Evolutionary conservation across 208 protist species (phyloP), one percentile per base, ranked within the genome.

Genomic region (Crithidia sp.): DNA sequence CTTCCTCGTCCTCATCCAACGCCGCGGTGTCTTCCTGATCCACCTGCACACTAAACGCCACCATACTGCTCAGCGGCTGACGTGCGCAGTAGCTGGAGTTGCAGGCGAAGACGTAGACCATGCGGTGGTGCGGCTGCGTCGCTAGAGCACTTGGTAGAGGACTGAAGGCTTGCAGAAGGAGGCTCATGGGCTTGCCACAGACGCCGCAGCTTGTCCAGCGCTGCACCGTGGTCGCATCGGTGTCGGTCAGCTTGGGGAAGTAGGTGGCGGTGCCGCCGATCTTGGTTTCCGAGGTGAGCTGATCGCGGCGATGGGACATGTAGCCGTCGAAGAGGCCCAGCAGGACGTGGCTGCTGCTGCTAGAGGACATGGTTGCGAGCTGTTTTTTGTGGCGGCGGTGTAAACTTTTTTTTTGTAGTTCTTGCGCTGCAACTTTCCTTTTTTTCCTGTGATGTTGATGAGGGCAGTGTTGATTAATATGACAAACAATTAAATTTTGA

Each of bases 31-130:
- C 85, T 6, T 88, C 85, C 59, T 90, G 79, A 71, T 94, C 85
- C 10, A 86, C 85, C 71, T 95, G 90, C 50, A 93, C 50, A 52
- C 78, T 85, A 65, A 92, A 93, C 13, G 86, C 79, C 13, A 72
- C 75, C 85, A 85, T 93, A 76, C 90, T 95, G 65, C 76, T 79
- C 62, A 83, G 85, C 40, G 91, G 87, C 69, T 96, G 87, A 19
- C 71, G 74, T 13, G 85, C 58, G 71, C 91, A 96, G 55, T 68
- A 76, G 50, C 76, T 68, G 9, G 76, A 84, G 77, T 96, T 96
- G 71, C 91, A 96, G 16, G 78, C 78, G 69, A 90, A 94, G 40
- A 96, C 81, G 68, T 96, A 96, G 19, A 96, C 28, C 91, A 96
- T 96, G 55, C 91, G 80, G 58, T 96, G 76, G 60, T 93, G 88